Conservation (phyloP, 306 rosid species). For the Vicia sativa region DNA sequence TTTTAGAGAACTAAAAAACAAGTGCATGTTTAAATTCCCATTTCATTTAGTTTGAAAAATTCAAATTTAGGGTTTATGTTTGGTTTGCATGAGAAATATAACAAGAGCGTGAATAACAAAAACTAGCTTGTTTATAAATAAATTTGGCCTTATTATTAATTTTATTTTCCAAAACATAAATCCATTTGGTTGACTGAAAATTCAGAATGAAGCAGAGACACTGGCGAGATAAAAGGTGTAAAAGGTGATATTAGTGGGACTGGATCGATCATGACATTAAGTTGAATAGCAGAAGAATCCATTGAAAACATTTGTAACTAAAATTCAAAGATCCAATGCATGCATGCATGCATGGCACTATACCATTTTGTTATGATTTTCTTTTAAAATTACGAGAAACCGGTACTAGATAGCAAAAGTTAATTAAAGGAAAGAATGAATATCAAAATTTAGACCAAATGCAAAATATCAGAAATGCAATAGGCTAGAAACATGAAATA, state of each 20-base stretch:
- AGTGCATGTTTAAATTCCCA: neutral
- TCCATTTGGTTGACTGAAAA: neutral
- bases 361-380: constrained; percentile 35
- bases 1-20: neutral
- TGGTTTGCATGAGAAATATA: neutral
- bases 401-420: neutral
- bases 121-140: neutral
- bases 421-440: neutral
- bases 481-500: neutral
- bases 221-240: neutral
- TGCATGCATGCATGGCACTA: constrained; percentile 90
- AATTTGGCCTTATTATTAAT: neutral
- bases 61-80: neutral
- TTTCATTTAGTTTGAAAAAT: neutral
- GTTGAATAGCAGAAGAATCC: constrained; percentile 44
- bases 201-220: constrained; percentile 8
- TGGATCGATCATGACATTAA: neutral
- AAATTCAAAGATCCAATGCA: constrained; percentile 36
- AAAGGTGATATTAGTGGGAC: constrained; percentile 6
- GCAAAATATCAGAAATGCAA: neutral
- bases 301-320: constrained; percentile 48
- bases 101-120: neutral
- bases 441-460: neutral
- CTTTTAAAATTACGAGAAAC: too few species aligned
- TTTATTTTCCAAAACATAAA: neutral